Base-by-base conservation (phyloP, 169 alveolate species). In the Eimeria maxima region DNA sequence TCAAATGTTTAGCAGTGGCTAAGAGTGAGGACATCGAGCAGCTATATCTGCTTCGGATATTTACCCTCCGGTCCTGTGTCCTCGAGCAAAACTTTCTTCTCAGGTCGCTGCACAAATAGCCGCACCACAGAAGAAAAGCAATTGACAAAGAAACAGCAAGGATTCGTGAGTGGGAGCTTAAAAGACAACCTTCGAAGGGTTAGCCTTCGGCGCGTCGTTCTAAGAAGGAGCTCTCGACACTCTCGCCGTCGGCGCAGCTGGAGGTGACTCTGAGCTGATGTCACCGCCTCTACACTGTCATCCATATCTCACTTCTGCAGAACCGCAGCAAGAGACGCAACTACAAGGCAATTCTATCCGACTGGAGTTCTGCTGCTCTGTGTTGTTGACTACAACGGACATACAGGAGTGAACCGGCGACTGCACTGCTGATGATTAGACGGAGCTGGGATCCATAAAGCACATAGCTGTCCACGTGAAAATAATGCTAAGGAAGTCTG, bases 291-390 rank as follows among this genome's bases (percentile, higher is more conserved):
- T 8, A 67, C 44, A 67, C 42, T n/a, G 78, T 8, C 42, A n/a
- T 16, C 45, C 45, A 27, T 67, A 67, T 4, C 81, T 71, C 81
- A 71, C 81, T 14, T 71, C 81, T 71, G 81, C 81, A 33, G 29
- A 71, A 14, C 29, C 11, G 27, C 11, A 8, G 14, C 42, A 29
- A 29, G 13, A 71, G 3, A 6, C 44, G 78, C 44, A 67, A 29
- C 8, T 5, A 29, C 22, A 29, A 7, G 27, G 38, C 22, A 38
- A 29, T 10, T 4, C n/a, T n/a, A 71, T 3, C 7, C 13, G 45
- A 29, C 53, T 24, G 18, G 3, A 13, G 33, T 1, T 22, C 33
- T 38, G 20, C 14, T 71, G 44, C 10, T n/a, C 47, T 67, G 20
- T 29, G 0, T 71, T 27, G 0, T n/a, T 14, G 24, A 38, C 11